phyloP scores from a whole-genome alignment of 2,329 filamentous ascomycete genomes.

The Xenoacremonium recifei region DNA sequence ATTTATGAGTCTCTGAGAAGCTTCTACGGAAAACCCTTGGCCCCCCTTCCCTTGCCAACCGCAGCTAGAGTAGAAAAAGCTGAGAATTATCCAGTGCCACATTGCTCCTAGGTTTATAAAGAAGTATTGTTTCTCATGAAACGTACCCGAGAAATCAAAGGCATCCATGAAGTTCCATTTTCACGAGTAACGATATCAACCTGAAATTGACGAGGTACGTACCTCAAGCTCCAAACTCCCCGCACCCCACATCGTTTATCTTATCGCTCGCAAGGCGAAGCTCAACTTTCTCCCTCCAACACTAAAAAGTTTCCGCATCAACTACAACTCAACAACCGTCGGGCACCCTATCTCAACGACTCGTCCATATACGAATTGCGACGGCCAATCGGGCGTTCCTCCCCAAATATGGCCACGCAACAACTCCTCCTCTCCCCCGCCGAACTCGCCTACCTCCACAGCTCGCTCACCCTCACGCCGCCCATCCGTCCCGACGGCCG shows the following conservation, averaged over 20 bases:
- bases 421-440: slow-evolving; percentile 84
- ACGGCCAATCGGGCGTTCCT: not conserved
- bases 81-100: no score
- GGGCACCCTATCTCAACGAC: slow-evolving; percentile 9
- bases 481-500: slow-evolving; percentile 90
- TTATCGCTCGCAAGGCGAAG: slow-evolving; percentile 33
- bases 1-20: no score
- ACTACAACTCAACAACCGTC: slow-evolving; percentile 10
- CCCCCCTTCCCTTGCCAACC: no score
- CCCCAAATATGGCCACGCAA: slow-evolving; percentile 59
- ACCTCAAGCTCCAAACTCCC: slow-evolving; percentile 20
- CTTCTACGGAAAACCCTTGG: no score
- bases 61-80: no score
- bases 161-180: not conserved
- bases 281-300: slow-evolving; percentile 21
- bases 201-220: no score
- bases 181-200: no score
- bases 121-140: no score
- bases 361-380: no score
- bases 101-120: no score
- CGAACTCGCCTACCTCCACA: slow-evolving; percentile 93
- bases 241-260: slow-evolving; percentile 21
- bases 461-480: slow-evolving; percentile 75
- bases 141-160: no score
- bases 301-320: slow-evolving; percentile 22